Base-by-base conservation (phyloP, 805 yeast species). In the Zygosaccharomyces rouxii region DNA sequence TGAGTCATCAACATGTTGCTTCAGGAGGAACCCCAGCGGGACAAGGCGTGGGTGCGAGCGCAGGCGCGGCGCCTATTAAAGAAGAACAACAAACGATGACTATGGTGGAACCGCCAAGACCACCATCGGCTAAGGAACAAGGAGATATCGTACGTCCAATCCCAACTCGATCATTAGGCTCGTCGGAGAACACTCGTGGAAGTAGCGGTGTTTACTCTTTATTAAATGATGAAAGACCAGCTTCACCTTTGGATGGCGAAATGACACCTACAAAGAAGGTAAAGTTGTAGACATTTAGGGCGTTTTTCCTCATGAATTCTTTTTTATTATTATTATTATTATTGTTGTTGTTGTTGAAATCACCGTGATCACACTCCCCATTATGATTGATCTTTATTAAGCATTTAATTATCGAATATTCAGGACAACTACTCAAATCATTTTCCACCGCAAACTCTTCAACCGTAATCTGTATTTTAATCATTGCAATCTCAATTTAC, bases 181-280 rank as follows among this genome's bases (percentile, higher is more conserved):
- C 46, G 13, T 14, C 46, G n/a, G 49, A 48, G n/a, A 35, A 35
- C 23, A 47, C 47, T 16, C 48, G 55, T 11, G 48, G 50, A 35
- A 44, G 55, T 29, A 57, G 62, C 38, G 57, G 54, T 14, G 58
- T 58, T 11, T 55, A 56, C 40, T 56, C 60, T 4, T 38, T 58
- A 35, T 40, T 57, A 21, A 57, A 57, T 31, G 43, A 45, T 30
- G 53, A 50, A 18, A 44, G 53, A 21, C 45, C 52, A 10, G 44
- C 46, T 21, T 43, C 53, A 7, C 43, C 47, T n/a, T n/a, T 35
- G 10, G 48, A 47, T 26, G 49, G 31, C 13, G 50, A 48, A 22
- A 25, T 49, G 33, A 43, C 44, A 26, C 46, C 52, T 14, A 40
- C 42, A 19, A 51, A 51, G 30, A 51, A 42, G 35, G 44, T 49